These are phyloP conservation scores for Sanghuangporus baumii DNA, from an alignment of 1,284 basidiomycete species.

Conservation along the genomic window DNA sequence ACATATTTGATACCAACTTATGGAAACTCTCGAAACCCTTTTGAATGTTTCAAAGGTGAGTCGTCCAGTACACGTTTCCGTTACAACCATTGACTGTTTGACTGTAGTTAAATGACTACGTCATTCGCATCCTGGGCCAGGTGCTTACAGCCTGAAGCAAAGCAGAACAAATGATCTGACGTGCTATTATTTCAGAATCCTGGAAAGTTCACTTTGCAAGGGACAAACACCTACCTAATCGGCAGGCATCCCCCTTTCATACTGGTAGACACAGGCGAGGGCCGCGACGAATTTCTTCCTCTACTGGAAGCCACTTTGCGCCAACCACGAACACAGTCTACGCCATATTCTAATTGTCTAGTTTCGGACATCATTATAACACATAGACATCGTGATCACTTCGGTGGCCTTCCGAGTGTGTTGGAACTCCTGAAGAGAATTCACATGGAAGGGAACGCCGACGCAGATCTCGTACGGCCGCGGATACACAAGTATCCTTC, in stretches of 20 bases:
- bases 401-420: constrained; percentile 71
- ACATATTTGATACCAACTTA: neutral
- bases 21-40: neutral
- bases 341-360: constrained; percentile 19
- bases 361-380: constrained; percentile 87
- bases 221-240: constrained; percentile 92
- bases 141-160: constrained; percentile 31
- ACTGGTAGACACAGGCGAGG: constrained; percentile 89
- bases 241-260: constrained; percentile 65
- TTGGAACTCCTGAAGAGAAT: constrained; percentile 58
- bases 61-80: constrained; percentile 1
- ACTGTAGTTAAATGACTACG: constrained; percentile 53
- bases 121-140: constrained; percentile 69
- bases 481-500: constrained; percentile 65
- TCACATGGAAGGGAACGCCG: constrained; percentile 44
- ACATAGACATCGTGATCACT: constrained; percentile 89
- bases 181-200: constrained; percentile 59
- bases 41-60: neutral
- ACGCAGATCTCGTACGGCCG: constrained; percentile 44
- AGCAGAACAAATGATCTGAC: neutral
- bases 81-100: neutral
- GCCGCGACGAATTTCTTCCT: constrained; percentile 62
- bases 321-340: constrained; percentile 20
- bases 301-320: constrained; percentile 57
- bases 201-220: constrained; percentile 88